A percentile compares a stretch with the other conserved stretches of the same genome.
Conservation (phyloP, 257 asterid species). For the Ocimum tenuiflorum region DNA sequence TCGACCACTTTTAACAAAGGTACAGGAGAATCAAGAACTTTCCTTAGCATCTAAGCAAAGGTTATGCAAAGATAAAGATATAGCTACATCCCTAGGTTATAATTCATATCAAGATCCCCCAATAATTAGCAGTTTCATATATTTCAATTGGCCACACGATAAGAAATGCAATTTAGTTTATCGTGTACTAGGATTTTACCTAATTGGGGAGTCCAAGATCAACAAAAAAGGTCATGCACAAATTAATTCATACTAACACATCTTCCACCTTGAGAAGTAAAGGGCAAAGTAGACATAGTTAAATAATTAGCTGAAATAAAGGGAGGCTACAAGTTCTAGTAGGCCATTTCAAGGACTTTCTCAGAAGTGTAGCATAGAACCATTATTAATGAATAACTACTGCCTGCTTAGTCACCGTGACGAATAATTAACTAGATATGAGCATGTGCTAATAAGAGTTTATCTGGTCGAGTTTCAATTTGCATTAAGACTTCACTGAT, state of each 20-base stretch:
- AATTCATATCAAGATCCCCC: background rate
- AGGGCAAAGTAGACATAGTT: too few species aligned
- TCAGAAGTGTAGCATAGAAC: background rate
- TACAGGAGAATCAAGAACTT: too few species aligned
- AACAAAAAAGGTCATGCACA: too few species aligned
- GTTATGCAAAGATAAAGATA: conserved; percentile 4
- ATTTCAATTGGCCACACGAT: conserved; percentile 1
- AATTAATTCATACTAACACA: background rate
- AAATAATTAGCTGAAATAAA: background rate
- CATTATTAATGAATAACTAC: background rate
- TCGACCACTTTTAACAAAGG: background rate
- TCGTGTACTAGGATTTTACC: background rate
- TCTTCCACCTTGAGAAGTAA: too few species aligned
- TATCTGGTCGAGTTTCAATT: background rate
- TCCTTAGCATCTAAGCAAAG: too few species aligned
- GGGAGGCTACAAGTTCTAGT: background rate
- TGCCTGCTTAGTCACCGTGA: background rate
- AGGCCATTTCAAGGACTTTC: background rate
- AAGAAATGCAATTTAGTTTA: background rate
- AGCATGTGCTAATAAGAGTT: background rate
- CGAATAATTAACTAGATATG: background rate
- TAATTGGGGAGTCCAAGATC: too few species aligned
- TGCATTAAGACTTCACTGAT: conserved; percentile 2
- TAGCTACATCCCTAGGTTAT: background rate
- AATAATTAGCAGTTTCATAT: conserved; percentile 7